Conservation (phyloP, 2,329 filamentous ascomycete species). For the Ophiostoma piceae region DNA sequence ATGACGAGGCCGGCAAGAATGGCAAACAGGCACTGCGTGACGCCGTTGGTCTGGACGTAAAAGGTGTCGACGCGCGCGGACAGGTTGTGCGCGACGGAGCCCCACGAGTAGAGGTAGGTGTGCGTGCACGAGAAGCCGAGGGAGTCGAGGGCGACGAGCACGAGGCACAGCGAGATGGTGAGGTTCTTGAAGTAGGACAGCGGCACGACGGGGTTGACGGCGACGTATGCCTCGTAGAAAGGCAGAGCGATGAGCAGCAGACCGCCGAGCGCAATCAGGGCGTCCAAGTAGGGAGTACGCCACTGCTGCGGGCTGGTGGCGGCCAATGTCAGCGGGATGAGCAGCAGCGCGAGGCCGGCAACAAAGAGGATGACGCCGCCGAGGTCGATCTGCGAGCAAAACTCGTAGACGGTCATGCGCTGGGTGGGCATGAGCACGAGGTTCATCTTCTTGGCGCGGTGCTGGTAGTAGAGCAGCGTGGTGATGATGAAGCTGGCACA, state of each 20-base stretch:
- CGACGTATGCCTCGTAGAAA: slow-evolving; percentile 44
- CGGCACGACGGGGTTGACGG: slow-evolving; percentile 43
- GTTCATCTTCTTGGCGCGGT: slow-evolving; percentile 43
- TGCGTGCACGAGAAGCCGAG: slow-evolving; percentile 43
- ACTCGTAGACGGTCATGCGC: slow-evolving; percentile 32
- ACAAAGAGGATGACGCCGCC: slow-evolving; percentile 44
- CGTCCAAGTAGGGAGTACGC: slow-evolving; percentile 42
- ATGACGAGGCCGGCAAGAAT: slow-evolving; percentile 41
- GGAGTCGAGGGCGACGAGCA: slow-evolving; percentile 40
- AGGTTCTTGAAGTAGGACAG: slow-evolving; percentile 41
- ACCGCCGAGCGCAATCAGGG: slow-evolving; percentile 34
- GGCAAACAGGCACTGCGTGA: slow-evolving; percentile 34
- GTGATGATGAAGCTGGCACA: slow-evolving; percentile 46
- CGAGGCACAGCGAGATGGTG: slow-evolving; percentile 40
- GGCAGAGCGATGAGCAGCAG: slow-evolving; percentile 41
- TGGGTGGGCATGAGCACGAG: slow-evolving; percentile 33
- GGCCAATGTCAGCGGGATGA: slow-evolving; percentile 46
- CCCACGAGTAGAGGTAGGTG: slow-evolving; percentile 46
- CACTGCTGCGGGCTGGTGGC: slow-evolving; percentile 39
- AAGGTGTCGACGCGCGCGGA: slow-evolving; percentile 41
- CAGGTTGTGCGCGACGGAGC: slow-evolving; percentile 40
- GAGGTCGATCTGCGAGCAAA: slow-evolving; percentile 38
- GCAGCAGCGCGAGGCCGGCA: slow-evolving; percentile 43
- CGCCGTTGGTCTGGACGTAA: slow-evolving; percentile 36
- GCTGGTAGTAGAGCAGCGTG: slow-evolving; percentile 46